Evolutionary conservation across 352 stramenopile genomes (phyloP).

Genomic region (Globisporangium recalcitrans): DNA sequence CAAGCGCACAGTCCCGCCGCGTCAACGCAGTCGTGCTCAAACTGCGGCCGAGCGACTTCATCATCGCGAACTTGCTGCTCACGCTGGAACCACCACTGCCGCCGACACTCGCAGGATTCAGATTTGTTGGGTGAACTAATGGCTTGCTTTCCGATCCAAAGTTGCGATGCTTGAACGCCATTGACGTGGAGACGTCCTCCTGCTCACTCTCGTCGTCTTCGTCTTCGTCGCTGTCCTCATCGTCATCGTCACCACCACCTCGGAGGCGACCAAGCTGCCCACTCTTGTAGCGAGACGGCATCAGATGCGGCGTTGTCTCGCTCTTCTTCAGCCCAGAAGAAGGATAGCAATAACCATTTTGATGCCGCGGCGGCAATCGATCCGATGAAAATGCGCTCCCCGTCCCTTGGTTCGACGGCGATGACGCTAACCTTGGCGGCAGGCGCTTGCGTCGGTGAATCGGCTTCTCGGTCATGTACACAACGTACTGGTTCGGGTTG

Average conservation of each 20-base stretch:
- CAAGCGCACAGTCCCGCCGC: not conserved
- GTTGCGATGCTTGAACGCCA: not conserved
- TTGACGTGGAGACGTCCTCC: constrained; percentile 1
- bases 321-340: constrained; percentile 5
- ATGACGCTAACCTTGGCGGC: constrained; percentile 12
- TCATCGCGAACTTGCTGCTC: constrained; percentile 4
- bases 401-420: not conserved
- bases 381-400: not conserved
- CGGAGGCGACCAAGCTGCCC: not conserved
- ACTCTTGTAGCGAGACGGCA: not conserved
- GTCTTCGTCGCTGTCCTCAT: constrained; percentile 6
- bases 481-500: constrained; percentile 66
- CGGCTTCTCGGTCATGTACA: constrained; percentile 52
- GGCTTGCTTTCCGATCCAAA: not conserved
- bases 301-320: constrained; percentile 9
- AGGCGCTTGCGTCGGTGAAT: constrained; percentile 37
- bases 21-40: constrained; percentile 6
- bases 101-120: not conserved
- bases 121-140: not conserved
- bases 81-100: not conserved
- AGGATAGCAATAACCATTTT: not conserved
- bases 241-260: not conserved
- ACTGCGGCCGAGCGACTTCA: constrained; percentile 10
- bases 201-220: not conserved
- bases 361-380: not conserved